A percentile compares a stretch with the other conserved stretches of the same genome.
phyloP scores from a whole-genome alignment of 108 stramenopile species.

The Skeletonema costatum region DNA sequence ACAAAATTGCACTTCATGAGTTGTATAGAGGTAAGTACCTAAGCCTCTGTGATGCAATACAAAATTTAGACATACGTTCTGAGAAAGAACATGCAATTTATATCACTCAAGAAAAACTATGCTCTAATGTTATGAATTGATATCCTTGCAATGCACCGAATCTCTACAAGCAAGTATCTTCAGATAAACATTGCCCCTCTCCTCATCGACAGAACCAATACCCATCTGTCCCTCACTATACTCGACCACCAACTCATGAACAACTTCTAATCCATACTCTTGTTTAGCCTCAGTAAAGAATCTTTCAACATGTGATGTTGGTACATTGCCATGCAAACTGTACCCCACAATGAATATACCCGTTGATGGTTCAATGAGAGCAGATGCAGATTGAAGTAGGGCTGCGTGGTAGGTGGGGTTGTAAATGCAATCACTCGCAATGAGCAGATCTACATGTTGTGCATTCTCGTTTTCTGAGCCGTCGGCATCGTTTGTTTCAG shows the following conservation, averaged over 20 bases:
- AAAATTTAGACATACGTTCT: too few relatives aligned
- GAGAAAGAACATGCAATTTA: too few relatives aligned
- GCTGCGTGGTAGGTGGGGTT: conserved; percentile 42
- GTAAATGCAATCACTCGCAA: conserved; percentile 51
- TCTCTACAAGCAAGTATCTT: conserved; percentile 1
- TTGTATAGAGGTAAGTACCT: too few relatives aligned
- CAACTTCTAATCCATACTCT: conserved; percentile 9
- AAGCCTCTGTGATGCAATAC: too few relatives aligned
- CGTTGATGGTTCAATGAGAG: conserved; percentile 6
- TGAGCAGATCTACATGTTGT: conserved; percentile 5
- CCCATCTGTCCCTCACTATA: conserved; percentile 9
- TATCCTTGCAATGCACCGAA: too few relatives aligned
- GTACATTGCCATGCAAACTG: conserved; percentile 44
- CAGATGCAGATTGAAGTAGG: conserved; percentile 29
- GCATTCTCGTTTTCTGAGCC: not conserved
- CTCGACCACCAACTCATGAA: not conserved
- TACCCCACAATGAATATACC: conserved; percentile 35
- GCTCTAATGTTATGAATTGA: too few relatives aligned
- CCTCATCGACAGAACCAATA: conserved; percentile 4
- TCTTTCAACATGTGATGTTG: conserved; percentile 9
- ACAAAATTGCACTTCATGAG: too few relatives aligned
- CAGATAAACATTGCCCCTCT: conserved; percentile 10
- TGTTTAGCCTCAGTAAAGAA: conserved; percentile 22
- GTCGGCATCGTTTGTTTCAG: not conserved
- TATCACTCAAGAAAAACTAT: too few relatives aligned